A percentile compares a stretch with the other conserved stretches of the same genome.
Conservation (phyloP, 148 eudicot species). For the Mesembryanthemum crystallinum region DNA sequence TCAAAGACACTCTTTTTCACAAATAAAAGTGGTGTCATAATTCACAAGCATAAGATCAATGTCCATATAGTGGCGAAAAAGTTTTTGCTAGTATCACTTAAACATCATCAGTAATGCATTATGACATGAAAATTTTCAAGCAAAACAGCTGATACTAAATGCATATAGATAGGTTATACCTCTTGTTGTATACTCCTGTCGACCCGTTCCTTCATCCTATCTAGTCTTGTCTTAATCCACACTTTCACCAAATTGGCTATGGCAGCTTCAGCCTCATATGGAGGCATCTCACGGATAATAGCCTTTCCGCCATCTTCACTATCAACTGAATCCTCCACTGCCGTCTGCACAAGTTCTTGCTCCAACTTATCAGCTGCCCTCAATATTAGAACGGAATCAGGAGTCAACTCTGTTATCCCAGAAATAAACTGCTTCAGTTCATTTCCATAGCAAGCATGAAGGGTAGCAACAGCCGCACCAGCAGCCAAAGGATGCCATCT, state of each 20-base stretch:
- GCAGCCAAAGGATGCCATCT: slow-evolving; percentile 97
- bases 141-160: background rate
- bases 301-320: slow-evolving; percentile 99
- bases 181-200: slow-evolving; percentile 83
- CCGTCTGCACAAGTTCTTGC: slow-evolving; percentile 90
- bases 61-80: background rate
- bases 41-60: background rate
- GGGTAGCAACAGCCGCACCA: slow-evolving; percentile 97
- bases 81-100: background rate
- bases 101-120: background rate
- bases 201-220: slow-evolving; percentile 70
- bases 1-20: background rate
- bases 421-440: slow-evolving; percentile 87
- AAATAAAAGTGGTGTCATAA: background rate
- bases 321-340: slow-evolving; percentile 98
- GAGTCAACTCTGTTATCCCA: slow-evolving; percentile 78
- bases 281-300: slow-evolving; percentile 97
- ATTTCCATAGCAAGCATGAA: slow-evolving; percentile 93
- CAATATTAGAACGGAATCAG: slow-evolving; percentile 84
- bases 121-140: background rate
- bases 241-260: slow-evolving; percentile 77
- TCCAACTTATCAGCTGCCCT: slow-evolving; percentile 96
- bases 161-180: slow-evolving; percentile 41
- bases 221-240: slow-evolving; percentile 88
- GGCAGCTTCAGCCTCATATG: slow-evolving; percentile 92